These are phyloP conservation scores for Hyphopichia homilentoma DNA, from an alignment of 805 yeast genomes.

Conservation along the genomic window DNA sequence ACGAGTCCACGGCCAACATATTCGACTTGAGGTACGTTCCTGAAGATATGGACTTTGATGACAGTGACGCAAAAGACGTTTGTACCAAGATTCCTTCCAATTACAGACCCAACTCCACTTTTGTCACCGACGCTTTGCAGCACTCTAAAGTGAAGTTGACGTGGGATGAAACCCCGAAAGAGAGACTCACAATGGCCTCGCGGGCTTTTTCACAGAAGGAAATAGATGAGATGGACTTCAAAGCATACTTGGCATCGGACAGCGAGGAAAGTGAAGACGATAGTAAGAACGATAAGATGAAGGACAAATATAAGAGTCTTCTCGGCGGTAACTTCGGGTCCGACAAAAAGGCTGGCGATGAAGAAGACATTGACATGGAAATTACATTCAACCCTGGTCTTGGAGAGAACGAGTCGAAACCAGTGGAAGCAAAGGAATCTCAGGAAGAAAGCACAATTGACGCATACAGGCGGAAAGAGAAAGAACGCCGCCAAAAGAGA, in stretches of 20 bases:
- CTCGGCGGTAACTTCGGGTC: constrained; percentile 42
- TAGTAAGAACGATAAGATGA: constrained; percentile 31
- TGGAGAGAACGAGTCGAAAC: constrained; percentile 35
- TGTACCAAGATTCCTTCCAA: constrained; percentile 70
- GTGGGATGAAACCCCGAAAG: constrained; percentile 98
- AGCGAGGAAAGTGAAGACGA: constrained; percentile 27
- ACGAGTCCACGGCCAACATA: constrained; percentile 90
- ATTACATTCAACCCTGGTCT: constrained; percentile 92
- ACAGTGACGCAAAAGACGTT: constrained; percentile 67
- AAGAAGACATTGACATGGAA: constrained; percentile 84
- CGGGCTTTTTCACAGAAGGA: constrained; percentile 86
- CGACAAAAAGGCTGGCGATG: constrained; percentile 36
- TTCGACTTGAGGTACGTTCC: constrained; percentile 93
- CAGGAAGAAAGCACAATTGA: constrained; percentile 73
- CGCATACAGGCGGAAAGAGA: constrained; percentile 79
- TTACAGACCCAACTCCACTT: constrained; percentile 70
- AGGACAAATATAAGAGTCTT: constrained; percentile 60
- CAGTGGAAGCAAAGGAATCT: constrained; percentile 34
- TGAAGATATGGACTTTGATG: constrained; percentile 81
- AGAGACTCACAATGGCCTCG: constrained; percentile 69
- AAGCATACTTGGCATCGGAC: constrained; percentile 77
- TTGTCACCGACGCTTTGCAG: constrained; percentile 93
- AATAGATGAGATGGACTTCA: constrained; percentile 84
- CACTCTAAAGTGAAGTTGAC: constrained; percentile 94
- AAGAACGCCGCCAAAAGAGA: constrained; percentile 86